Percentiles rank a stretch among this genome's conserved stretches.
phyloP scores from a whole-genome alignment of 192 early-diverging fungal genomes.

The Phlyctochytrium arcticum region DNA sequence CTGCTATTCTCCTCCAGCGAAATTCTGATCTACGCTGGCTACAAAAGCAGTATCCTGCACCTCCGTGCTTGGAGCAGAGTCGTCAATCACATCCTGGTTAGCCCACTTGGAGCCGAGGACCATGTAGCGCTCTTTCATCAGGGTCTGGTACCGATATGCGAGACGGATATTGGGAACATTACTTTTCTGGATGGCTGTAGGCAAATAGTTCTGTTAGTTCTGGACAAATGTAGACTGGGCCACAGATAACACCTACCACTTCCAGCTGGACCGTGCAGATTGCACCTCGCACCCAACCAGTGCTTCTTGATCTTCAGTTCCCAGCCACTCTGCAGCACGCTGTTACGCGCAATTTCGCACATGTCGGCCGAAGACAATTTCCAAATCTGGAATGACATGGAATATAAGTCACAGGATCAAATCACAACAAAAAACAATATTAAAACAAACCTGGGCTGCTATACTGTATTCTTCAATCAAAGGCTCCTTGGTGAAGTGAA shows the following conservation, averaged over 20 bases:
- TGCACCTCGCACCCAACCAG: conserved; percentile 80
- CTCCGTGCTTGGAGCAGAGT: conserved; percentile 21
- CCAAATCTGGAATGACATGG: conserved; percentile 70
- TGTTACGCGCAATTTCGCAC: conserved; percentile 93
- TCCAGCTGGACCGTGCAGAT: conserved; percentile 67
- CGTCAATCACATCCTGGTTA: not conserved
- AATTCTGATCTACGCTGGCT: not conserved
- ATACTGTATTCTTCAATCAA: conserved; percentile 96
- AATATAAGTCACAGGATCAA: not conserved
- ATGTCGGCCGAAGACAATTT: conserved; percentile 87
- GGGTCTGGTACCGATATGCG: conserved; percentile 75
- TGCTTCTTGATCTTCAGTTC: conserved; percentile 83
- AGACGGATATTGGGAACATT: conserved; percentile 90
- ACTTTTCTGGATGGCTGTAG: conserved; percentile 87
- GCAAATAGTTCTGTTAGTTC: too few relatives aligned
- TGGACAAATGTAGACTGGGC: not conserved
- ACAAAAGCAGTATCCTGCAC: conserved; percentile 22
- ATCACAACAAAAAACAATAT: not conserved
- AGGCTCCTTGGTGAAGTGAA: conserved; percentile 95
- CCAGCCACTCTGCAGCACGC: conserved; percentile 85
- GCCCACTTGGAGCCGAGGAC: conserved; percentile 38
- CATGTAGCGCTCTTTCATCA: conserved; percentile 75
- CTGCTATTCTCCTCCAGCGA: not conserved
- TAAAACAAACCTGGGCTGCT: conserved; percentile 67
- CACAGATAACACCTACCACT: conserved; percentile 44